Evolutionary conservation across 495 filamentous ascomycete species (phyloP), one percentile per base, ranked within the genome.

Genomic region (Bathelium albidoporum): DNA sequence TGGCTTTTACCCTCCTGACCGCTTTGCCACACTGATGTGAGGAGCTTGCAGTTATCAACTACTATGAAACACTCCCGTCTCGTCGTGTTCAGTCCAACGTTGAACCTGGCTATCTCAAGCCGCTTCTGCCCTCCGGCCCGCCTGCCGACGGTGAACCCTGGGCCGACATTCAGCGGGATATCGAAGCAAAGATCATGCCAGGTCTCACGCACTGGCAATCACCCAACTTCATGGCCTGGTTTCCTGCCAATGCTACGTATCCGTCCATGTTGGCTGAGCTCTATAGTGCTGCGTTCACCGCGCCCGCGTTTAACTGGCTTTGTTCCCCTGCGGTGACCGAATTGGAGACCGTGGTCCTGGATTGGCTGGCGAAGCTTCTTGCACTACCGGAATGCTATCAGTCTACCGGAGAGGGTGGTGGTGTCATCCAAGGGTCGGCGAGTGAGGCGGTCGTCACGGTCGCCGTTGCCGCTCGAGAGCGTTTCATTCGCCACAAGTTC

Each of bases 151-250:
- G 87, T 41, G 91, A 97, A 74, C 64, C 78, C 68, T 97, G 91
- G 91, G 72, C 76, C 44, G 78, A 82, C 58, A 97, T 97, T 69
- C 89, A 95, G 69, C 76, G 81, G 31, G 93, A 97, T 74, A 85
- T 97, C 58, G 89, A 92, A 68, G 73, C 82, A 16, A 90, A 94
- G 70, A 96, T 97, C 73, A 85, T 96, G 73, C 94, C 94, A 0
- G 94, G 94, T 2, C 76, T 98, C 61, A 98, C 94, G 0, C 94
- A 97, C 75, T 98, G 94, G 80, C 90, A 96, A 73, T 89, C 86
- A 2, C 94, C 94, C 1, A 93, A 94, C 73, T 98, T 96, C 81
- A 89, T 96, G 82, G 94, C 94, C 39, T 98, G 92, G 83, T 98
- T 89, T 75, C 90, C 94, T 16, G 90, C 91, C 20, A 83, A 81